Base-by-base conservation (phyloP, 1,284 basidiomycete genomes). In the Austropuccinia psidii region DNA sequence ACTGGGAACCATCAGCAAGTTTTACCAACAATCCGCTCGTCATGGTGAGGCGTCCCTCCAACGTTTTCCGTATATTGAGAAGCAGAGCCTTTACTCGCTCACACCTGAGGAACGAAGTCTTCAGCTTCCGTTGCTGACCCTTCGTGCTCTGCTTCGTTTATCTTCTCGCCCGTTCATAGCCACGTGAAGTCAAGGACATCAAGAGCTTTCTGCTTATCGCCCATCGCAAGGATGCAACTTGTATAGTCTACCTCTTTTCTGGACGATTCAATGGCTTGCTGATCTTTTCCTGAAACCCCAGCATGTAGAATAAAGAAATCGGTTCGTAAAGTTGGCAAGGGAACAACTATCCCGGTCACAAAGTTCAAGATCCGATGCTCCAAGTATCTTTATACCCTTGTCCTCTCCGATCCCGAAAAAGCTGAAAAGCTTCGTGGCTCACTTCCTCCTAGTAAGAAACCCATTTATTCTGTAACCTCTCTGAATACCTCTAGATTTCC, bases 351-450 rank as follows among this genome's bases (percentile, higher is more conserved):
- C 85, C 85, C 86, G 77, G 86, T 89, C 83, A 95, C 91, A 83
- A 98, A 98, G 85, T 98, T 98, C 89, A 98, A 98, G 87, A 88
- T 99, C 82, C 88, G 95, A 83, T 97, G 94, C 86, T 90, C 91
- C 76, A 87, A 90, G 81, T 97, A 95, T 85, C 90, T 98, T 77
- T 98, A 99, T 89, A 98, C 96, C 37, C 88, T 98, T 78, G 88
- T 89, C 77, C 84, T 98, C 81, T 89, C 94, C 81, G 96, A 98
- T 84, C 87, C 90, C 80, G 93, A 97, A 84, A 98, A 98, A 87
- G 96, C 96, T 60, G 93, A 96, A 82, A 99, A 98, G 87, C 88
- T 99, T 80, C 89, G 90, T 86, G 91, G 92, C 85, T 90, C 89
- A 80, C 86, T 99, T 68, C 95, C 95, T 75, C 95, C 96, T 81